Evolutionary conservation across 257 asterid genomes (phyloP).

Genomic region (Ligustrum vulgare): DNA sequence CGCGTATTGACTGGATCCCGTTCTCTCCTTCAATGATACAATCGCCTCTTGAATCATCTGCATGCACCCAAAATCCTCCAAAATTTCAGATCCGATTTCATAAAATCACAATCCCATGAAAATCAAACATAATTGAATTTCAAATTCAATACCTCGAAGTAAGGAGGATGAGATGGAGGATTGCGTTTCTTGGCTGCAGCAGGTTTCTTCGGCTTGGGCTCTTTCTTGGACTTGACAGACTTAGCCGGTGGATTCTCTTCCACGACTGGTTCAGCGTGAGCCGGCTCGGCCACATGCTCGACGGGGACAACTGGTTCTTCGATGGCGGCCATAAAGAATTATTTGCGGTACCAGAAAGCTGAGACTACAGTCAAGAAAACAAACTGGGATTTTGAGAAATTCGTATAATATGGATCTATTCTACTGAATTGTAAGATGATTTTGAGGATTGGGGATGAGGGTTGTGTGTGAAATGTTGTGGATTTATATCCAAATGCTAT

Average conservation of each 20-base stretch:
- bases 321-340: slow-evolving; percentile 37
- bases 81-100: slow-evolving; percentile 25
- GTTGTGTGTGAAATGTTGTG: slow-evolving; percentile 33
- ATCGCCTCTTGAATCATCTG: slow-evolving; percentile 88
- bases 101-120: neutral
- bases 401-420: slow-evolving; percentile 5
- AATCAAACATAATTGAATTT: neutral
- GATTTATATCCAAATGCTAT: slow-evolving; percentile 44
- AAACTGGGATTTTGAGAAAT: slow-evolving; percentile 10
- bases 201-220: slow-evolving; percentile 49
- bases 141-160: slow-evolving; percentile 60
- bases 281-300: slow-evolving; percentile 29
- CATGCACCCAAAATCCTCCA: slow-evolving; percentile 2
- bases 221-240: slow-evolving; percentile 37
- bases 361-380: slow-evolving; percentile 26
- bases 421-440: slow-evolving; percentile 6
- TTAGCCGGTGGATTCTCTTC: slow-evolving; percentile 27
- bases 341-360: slow-evolving; percentile 1
- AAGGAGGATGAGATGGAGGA: slow-evolving; percentile 60
- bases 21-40: slow-evolving; percentile 58
- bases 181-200: slow-evolving; percentile 60
- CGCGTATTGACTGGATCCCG: slow-evolving; percentile 91
- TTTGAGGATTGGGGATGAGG: slow-evolving; percentile 24
- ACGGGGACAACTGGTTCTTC: slow-evolving; percentile 48
- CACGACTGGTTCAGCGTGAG: slow-evolving; percentile 23